Evolutionary conservation across 1,284 basidiomycete species (phyloP), one percentile per base, ranked within the genome.

Genomic region (Papiliotrema fonsecae): DNA sequence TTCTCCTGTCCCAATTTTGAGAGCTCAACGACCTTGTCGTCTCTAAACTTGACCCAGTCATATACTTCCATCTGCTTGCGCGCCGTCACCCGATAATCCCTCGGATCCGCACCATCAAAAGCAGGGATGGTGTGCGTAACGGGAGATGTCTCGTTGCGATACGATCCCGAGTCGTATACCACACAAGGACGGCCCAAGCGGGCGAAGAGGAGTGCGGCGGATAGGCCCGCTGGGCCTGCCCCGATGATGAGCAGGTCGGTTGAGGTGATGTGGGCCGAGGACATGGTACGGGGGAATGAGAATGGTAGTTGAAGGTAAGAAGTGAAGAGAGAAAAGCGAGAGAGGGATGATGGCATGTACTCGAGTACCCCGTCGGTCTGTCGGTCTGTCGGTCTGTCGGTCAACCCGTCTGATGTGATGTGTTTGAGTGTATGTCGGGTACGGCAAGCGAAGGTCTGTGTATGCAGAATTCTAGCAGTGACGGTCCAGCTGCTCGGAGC

Each of bases 201-300:
- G 2, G 64, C 54, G 26, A 61, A 57, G 25, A 45, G 52, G 2
- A 42, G 41, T 1, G 58, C 58, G 18, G 61, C 53, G 13, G 54
- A 49, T n/a, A 66, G 55, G 25, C 64, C 64, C 18, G 58, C 64
- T 22, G 64, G 64, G n/a, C 64, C 64, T 30, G 58, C 64, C 26
- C 64, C 62, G 24, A 66, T 52, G 27, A 66, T 45, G 11, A 64
- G 51, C 21, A 66, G 50, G 43, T 66, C 60, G 37, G 52, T 47
- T 5, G 24, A 27, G 26, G 52, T 45, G 19, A 22, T 39, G 6
- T 6, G 6, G 19, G 38, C 18, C 7, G 6, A 14, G 7, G 38
- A 18, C 38, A 40, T 40, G 38, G 18, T 22, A 5, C 5, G 38
- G 16, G 5, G 38, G n/a, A n/a, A n/a, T n/a, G n/a, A n/a, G n/a